phyloP scores from a whole-genome alignment of 352 stramenopile genomes.

The Globisporangium canariense region DNA sequence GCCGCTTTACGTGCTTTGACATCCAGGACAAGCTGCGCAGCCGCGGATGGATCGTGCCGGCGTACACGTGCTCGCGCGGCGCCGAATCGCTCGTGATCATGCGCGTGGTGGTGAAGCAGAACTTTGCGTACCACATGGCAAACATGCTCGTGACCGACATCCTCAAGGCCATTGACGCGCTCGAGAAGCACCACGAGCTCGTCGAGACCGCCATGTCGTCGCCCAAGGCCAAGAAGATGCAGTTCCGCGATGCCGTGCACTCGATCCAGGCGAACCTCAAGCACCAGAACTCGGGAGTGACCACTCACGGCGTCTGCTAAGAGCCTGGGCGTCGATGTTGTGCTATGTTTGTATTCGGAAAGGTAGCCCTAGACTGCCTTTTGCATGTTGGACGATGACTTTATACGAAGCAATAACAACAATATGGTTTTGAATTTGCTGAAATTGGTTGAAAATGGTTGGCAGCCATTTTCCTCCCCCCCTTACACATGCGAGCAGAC shows the following conservation, averaged over 20 bases:
- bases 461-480: too few relatives aligned
- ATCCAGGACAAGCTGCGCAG: conserved; percentile 88
- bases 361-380: neutral
- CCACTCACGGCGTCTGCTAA: conserved; percentile 83
- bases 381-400: neutral
- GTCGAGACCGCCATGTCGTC: conserved; percentile 77
- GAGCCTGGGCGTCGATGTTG: too few relatives aligned
- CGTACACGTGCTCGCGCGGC: conserved; percentile 84
- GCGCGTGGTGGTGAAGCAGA: conserved; percentile 90
- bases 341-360: too few relatives aligned
- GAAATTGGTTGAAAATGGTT: too few relatives aligned
- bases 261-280: conserved; percentile 61
- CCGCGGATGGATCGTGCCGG: conserved; percentile 87
- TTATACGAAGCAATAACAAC: neutral
- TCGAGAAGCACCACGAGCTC: conserved; percentile 77
- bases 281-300: conserved; percentile 71
- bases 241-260: conserved; percentile 69
- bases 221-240: conserved; percentile 67
- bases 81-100: conserved; percentile 87
- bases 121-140: conserved; percentile 86
- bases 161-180: conserved; percentile 73
- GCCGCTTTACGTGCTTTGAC: conserved; percentile 85
- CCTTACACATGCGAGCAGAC: conserved; percentile 30
- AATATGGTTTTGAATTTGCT: neutral
- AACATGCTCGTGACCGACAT: conserved; percentile 89